A percentile compares a stretch with the other conserved stretches of the same genome.
Conservation (phyloP, 805 yeast species). For the Suhomyces prunicola region DNA sequence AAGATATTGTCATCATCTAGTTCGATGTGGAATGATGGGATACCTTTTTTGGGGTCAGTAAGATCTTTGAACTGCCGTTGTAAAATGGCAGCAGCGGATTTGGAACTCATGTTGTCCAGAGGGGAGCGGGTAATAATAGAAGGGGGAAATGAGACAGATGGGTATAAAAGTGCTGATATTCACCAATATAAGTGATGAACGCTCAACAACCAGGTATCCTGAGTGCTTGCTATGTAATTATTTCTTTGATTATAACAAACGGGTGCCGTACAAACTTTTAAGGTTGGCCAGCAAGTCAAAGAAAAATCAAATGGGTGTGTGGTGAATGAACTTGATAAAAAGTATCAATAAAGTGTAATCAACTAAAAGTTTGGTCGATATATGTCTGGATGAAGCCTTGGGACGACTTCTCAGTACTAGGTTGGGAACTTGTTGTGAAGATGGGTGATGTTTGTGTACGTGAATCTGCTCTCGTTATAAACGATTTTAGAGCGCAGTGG, state of each 20-base stretch:
- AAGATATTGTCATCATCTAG: constrained; percentile 56
- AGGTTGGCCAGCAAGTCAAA: background rate
- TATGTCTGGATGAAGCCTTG: background rate
- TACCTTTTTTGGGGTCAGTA: constrained; percentile 83
- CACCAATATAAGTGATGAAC: background rate
- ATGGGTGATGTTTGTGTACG: background rate
- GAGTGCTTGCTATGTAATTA: background rate
- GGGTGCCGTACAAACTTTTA: background rate
- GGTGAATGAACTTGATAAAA: background rate
- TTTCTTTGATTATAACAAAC: background rate
- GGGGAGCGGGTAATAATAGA: background rate
- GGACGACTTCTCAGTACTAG: background rate
- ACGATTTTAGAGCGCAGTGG: background rate
- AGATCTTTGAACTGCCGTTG: constrained; percentile 93
- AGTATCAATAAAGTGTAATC: background rate
- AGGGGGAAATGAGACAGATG: background rate
- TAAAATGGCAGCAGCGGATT: constrained; percentile 75
- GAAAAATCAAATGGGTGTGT: background rate
- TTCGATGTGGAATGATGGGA: constrained; percentile 60
- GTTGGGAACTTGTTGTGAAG: background rate
- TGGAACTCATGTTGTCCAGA: constrained; percentile 37
- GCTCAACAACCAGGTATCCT: background rate
- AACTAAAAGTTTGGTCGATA: background rate
- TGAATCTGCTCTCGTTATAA: background rate
- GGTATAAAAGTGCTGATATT: background rate